A percentile compares a stretch with the other conserved stretches of the same genome.
Evolutionary conservation across 2,329 filamentous ascomycete genomes (phyloP).

Genomic region (Paraphaeosphaeria sporulosa): DNA sequence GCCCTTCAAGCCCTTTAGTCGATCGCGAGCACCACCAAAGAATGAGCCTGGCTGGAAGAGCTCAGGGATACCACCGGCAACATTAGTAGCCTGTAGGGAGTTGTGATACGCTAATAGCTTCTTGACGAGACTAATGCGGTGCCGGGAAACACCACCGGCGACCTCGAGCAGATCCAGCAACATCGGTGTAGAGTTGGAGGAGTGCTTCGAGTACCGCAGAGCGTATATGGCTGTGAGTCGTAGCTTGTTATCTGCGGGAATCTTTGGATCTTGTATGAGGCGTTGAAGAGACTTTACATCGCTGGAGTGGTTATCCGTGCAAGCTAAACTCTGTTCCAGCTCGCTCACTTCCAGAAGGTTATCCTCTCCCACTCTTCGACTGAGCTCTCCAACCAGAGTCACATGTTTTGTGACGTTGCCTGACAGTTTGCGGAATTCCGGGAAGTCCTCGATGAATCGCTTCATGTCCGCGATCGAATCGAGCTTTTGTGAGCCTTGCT

Average conservation of each 20-base stretch:
- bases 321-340: conserved; percentile 94
- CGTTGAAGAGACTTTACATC: conserved; percentile 94
- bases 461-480: conserved; percentile 99
- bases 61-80: conserved; percentile 83
- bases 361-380: conserved; percentile 83
- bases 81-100: conserved; percentile 77
- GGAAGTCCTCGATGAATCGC: conserved; percentile 97
- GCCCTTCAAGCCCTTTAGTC: conserved; percentile 93
- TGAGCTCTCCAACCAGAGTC: conserved; percentile 91
- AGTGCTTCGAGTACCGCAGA: conserved; percentile 86
- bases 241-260: conserved; percentile 84
- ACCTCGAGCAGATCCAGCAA: conserved; percentile 86
- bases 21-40: conserved; percentile 84
- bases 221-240: conserved; percentile 93
- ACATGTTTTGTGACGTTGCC: conserved; percentile 99
- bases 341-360: conserved; percentile 95
- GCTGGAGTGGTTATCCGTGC: conserved; percentile 90
- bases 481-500: conserved; percentile 94
- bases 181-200: conserved; percentile 82
- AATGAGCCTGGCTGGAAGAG: conserved; percentile 89
- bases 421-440: conserved; percentile 94
- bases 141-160: conserved; percentile 78
- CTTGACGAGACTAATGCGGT: conserved; percentile 79
- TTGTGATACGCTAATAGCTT: conserved; percentile 86
- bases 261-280: conserved; percentile 79